Evolutionary conservation across 768 basidiomycete genomes (phyloP).

Genomic region (Pleurotus pulmonarius): DNA sequence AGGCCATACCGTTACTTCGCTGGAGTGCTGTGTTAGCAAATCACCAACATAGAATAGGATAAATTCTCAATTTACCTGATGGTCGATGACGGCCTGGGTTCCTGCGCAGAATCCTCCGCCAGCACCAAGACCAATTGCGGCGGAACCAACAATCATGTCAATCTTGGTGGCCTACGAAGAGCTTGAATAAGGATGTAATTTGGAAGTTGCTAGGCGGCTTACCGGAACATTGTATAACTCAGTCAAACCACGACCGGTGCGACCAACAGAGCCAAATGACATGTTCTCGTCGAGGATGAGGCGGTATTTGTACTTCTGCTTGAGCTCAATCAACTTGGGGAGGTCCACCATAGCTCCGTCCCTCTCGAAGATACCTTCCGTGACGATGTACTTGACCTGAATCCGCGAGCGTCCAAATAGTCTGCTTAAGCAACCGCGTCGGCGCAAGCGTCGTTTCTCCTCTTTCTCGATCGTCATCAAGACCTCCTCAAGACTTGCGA

Average conservation of each 20-base stretch:
- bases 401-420: neutral
- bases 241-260: slow-evolving; percentile 92
- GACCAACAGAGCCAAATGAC: slow-evolving; percentile 90
- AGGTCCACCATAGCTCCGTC: slow-evolving; percentile 92
- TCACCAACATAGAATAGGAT: neutral
- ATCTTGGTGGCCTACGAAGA: slow-evolving; percentile 72
- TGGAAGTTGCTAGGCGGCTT: slow-evolving; percentile 20
- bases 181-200: neutral
- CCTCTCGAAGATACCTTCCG: slow-evolving; percentile 95
- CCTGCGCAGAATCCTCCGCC: slow-evolving; percentile 96
- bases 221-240: slow-evolving; percentile 94
- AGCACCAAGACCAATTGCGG: slow-evolving; percentile 79
- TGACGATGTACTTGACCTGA: slow-evolving; percentile 76
- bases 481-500: slow-evolving; percentile 86
- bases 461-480: slow-evolving; percentile 85
- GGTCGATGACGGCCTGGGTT: slow-evolving; percentile 73
- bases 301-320: slow-evolving; percentile 93
- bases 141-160: slow-evolving; percentile 92
- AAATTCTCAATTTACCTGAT: slow-evolving; percentile 56
- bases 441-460: slow-evolving; percentile 87
- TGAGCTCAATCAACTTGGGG: slow-evolving; percentile 92
- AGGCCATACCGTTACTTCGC: slow-evolving; percentile 94
- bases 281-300: slow-evolving; percentile 91
- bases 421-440: slow-evolving; percentile 75
- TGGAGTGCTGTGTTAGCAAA: slow-evolving; percentile 23